Evolutionary conservation across 768 basidiomycete species (phyloP), one percentile per base, ranked within the genome.

Genomic region (Lentinula edodes): DNA sequence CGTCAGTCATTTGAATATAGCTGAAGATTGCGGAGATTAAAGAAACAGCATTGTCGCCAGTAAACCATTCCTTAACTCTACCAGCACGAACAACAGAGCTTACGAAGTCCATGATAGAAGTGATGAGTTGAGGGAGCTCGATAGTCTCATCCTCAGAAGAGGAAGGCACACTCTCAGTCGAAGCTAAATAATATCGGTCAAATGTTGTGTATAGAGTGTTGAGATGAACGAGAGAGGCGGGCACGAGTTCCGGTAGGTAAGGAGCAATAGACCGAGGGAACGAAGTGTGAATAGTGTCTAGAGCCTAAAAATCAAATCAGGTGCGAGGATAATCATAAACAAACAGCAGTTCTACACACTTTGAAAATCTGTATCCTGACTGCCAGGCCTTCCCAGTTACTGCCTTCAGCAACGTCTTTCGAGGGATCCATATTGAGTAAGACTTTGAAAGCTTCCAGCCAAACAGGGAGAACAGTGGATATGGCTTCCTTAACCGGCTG

Each of bases 401-500:
- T 70, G 5, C 77, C 75, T 52, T 79, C 79, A 15, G 78, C 69
- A 3, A 90, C 77, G 68, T 95, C 94, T 57, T 75, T 73, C 20
- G 78, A 73, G 0, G 89, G 83, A 69, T 92, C 86, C 20, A 83
- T 72, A 55, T 75, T 79, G 23, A 98, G 77, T 13, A 98, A 78
- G 15, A 86, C 84, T 64, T 85, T 86, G 78, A 98, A 94, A 0
- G 92, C 91, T 41, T 90, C 88, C n/a, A 98, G 75, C 97, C 97
- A 99, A 15, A 87, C 80, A 1, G 95, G 93, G 6, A 96, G 83
- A 45, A 98, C 86, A 48, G 85, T 82, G 28, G 83, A 86, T 38
- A 85, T 83, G 0, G 94, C 94, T 65, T 91, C 88, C 68, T 90
- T 90, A 41, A 92, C 91, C 0, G 91, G 84, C 61, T 89, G 85